Evolutionary conservation across 768 basidiomycete species (phyloP).

Genomic region (Termitomyces sp.): DNA sequence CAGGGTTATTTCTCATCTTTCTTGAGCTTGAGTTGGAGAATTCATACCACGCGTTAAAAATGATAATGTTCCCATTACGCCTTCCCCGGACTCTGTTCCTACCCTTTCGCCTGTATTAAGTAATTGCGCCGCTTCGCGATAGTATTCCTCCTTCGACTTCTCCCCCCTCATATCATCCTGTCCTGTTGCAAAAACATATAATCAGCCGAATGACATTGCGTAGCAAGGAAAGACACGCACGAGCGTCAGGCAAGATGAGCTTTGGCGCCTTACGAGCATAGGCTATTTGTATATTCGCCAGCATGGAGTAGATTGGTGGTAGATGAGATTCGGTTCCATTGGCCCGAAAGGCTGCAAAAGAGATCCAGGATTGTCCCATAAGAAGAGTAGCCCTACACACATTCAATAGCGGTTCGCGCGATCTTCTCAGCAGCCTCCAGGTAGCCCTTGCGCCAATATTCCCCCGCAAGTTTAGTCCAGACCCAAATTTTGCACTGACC

Average conservation of each 20-base stretch:
- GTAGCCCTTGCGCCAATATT: constrained; percentile 81
- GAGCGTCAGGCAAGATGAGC: constrained; percentile 61
- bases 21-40: neutral
- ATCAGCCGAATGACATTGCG: neutral
- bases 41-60: constrained; percentile 65
- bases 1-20: neutral
- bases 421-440: constrained; percentile 76
- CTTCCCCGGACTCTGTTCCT: constrained; percentile 54
- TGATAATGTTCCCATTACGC: constrained; percentile 47
- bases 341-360: constrained; percentile 41
- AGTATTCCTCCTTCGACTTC: constrained; percentile 62
- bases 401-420: constrained; percentile 57
- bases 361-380: constrained; percentile 12
- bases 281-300: constrained; percentile 82
- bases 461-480: constrained; percentile 81
- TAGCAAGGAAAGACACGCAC: constrained; percentile 37
- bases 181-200: constrained; percentile 30
- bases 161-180: constrained; percentile 58
- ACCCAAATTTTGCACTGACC: constrained; percentile 67
- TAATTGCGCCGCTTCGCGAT: constrained; percentile 62
- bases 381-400: constrained; percentile 27
- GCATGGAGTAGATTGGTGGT: constrained; percentile 71
- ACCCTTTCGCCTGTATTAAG: constrained; percentile 58
- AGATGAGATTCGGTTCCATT: constrained; percentile 46
- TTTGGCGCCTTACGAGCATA: constrained; percentile 84